Base-by-base conservation (phyloP, 805 yeast species). In the Cyberlindnera amylophila region DNA sequence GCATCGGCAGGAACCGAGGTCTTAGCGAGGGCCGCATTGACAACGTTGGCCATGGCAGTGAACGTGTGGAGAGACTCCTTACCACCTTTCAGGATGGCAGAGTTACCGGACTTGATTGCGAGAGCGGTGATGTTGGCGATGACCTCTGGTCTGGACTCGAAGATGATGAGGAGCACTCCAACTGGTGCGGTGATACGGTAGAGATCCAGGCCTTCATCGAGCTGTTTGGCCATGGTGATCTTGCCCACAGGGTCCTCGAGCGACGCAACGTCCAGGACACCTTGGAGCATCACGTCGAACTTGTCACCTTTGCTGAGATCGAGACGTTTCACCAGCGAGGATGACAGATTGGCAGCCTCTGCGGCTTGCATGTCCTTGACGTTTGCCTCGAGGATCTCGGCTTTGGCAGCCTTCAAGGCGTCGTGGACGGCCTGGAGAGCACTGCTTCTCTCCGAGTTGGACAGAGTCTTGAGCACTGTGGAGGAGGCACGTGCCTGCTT, bases 81-180 rank as follows among this genome's bases (percentile, higher is more conserved):
- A 45, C 99, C 99, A 53, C 99, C 99, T 66, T 93, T 93, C 59
- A 93, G 73, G 44, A 93, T 93, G 38, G 97, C 99, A 8, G 97
- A 86, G 61, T 93, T 93, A 36, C 97, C 98, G 2, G 96, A 88
- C 63, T 95, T 93, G 61, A 93, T 82, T 15, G 98, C 96, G 55
- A 93, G 72, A 0, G 99, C 93, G 12, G 96, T 84, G 57, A 93
- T 93, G 61, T 93, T 95, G 41, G 99, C 99, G 69, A 93, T 93
- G 10, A 93, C 99, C 62, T 93, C 99, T 30, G 99, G 99, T 58
- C 99, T 77, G 24, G 96, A 80, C 65, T 93, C 99, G 62, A 93
- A 93, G 42, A 93, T 95, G 35, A 93, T 89, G 47, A 93, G 70
- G 34, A 93, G 65, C 0, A 88, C 97, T 15, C 99, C 99, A 5